A percentile compares a stretch with the other conserved stretches of the same genome.
These are phyloP conservation scores for Sanghuangporus baumii DNA, from an alignment of 1,284 basidiomycete species.

Conservation along the genomic window DNA sequence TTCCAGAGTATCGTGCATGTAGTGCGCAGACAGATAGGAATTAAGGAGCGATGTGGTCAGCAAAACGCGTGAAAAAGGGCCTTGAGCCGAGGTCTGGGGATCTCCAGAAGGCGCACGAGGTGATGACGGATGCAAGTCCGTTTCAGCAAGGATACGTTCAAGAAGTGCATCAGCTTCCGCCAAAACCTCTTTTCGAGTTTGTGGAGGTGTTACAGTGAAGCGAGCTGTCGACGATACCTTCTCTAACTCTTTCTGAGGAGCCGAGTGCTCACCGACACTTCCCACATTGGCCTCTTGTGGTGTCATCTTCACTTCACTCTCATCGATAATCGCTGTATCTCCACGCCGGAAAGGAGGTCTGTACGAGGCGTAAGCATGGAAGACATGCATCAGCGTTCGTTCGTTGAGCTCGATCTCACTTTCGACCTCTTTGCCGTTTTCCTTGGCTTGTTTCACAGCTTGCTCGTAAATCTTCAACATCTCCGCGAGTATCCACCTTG, in stretches of 20 bases:
- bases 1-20: slow-evolving; percentile 54
- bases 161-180: slow-evolving; percentile 71
- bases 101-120: slow-evolving; percentile 14
- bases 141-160: slow-evolving; percentile 57
- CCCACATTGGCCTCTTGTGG: background rate
- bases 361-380: slow-evolving; percentile 86
- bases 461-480: slow-evolving; percentile 46
- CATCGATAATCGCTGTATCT: slow-evolving; percentile 34
- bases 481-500: slow-evolving; percentile 90
- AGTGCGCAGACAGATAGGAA: slow-evolving; percentile 78
- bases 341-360: slow-evolving; percentile 59
- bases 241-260: slow-evolving; percentile 15
- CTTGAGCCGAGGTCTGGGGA: slow-evolving; percentile 21
- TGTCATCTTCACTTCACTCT: background rate
- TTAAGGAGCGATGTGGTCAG: slow-evolving; percentile 67
- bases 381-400: slow-evolving; percentile 76
- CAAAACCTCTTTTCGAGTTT: slow-evolving; percentile 69
- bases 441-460: slow-evolving; percentile 4
- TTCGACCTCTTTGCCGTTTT: slow-evolving; percentile 33
- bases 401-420: slow-evolving; percentile 49
- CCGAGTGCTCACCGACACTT: slow-evolving; percentile 19
- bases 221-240: slow-evolving; percentile 12
- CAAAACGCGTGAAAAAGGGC: slow-evolving; percentile 54
- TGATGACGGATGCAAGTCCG: slow-evolving; percentile 16
- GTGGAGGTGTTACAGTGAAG: slow-evolving; percentile 65